Evolutionary conservation across 176 grass and related monocot genomes (phyloP), one percentile per base, ranked within the genome.

Genomic region (Cenchrus fungigraminus): DNA sequence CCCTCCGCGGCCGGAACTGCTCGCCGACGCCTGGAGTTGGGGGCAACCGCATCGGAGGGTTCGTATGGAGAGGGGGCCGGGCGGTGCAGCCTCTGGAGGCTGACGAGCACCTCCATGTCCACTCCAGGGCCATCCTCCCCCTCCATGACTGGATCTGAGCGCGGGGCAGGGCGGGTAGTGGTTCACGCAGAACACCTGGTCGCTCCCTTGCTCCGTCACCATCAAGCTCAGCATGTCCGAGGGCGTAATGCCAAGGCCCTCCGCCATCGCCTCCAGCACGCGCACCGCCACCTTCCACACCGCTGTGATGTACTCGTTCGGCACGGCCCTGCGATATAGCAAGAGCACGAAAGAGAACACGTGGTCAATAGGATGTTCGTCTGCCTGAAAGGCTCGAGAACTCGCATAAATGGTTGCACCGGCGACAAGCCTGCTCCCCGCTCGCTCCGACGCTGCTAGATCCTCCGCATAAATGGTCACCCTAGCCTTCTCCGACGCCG

Each of bases 161-260:
- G 88, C 76, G 3, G 83, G 90, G 84, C 90, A 94, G 0, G 97
- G 94, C 65, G 97, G 97, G 72, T 99, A 99, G 88, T 99, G 92
- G 76, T 99, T 99, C 52, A 99, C 70, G 71, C 97, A 76, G 84
- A 99, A 91, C 77, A 99, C 71, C 86, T 95, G 89, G 58, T 99
- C 97, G 78, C 92, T 90, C 8, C 84, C 84, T n/a, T 65, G 76
- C 14, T 47, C 86, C 66, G 79, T 52, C 29, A 92, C 79, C 73
- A 99, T 60, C 79, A 46, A 43, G 82, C 97, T 97, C 73, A 97
- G 72, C 6, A 78, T 28, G 83, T 89, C 88, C 50, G 59, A 63
- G 0, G 88, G 61, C 25, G 81, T 68, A 49, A 99, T 88, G 86
- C 88, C 55, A 67, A 99, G 89, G 12, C 92, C 97, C 50, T 92